A percentile compares a stretch with the other conserved stretches of the same genome.
These are phyloP conservation scores for Psilocybe azurescens DNA, from an alignment of 768 basidiomycete species.

Conservation along the genomic window DNA sequence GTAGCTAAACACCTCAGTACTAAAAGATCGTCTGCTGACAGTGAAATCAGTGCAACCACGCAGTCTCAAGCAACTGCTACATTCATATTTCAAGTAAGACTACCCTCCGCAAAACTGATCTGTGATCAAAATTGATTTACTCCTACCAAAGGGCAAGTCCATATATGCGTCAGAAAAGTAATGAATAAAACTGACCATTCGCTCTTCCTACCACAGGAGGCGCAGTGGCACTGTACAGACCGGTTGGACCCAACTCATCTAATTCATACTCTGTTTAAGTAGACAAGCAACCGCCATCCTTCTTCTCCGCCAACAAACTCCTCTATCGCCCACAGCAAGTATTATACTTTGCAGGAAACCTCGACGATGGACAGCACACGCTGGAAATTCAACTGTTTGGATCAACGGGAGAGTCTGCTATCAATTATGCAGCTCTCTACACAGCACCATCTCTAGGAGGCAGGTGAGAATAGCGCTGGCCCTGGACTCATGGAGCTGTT, in stretches of 20 bases:
- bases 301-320: constrained; percentile 15
- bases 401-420: constrained; percentile 13
- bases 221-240: constrained; percentile 43
- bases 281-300: constrained; percentile 21
- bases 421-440: constrained; percentile 23
- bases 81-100: constrained; percentile 19
- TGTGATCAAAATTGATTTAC: too few relatives aligned
- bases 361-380: constrained; percentile 17
- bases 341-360: constrained; percentile 17
- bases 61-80: constrained; percentile 6
- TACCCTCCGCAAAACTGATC: too few relatives aligned
- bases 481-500: too few relatives aligned
- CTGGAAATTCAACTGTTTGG: not conserved
- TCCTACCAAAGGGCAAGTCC: not conserved
- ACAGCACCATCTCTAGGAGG: constrained; percentile 21
- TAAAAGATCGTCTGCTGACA: not conserved
- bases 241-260: constrained; percentile 37
- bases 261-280: constrained; percentile 33
- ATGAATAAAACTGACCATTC: not conserved
- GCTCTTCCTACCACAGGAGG: constrained; percentile 22
- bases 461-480: constrained; percentile 1
- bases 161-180: not conserved
- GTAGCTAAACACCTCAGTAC: constrained; percentile 10
- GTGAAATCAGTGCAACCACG: constrained; percentile 11
- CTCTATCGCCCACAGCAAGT: constrained; percentile 18